Conservation (phyloP, 2,329 filamentous ascomycete species). For the Spiromastix sp. region DNA sequence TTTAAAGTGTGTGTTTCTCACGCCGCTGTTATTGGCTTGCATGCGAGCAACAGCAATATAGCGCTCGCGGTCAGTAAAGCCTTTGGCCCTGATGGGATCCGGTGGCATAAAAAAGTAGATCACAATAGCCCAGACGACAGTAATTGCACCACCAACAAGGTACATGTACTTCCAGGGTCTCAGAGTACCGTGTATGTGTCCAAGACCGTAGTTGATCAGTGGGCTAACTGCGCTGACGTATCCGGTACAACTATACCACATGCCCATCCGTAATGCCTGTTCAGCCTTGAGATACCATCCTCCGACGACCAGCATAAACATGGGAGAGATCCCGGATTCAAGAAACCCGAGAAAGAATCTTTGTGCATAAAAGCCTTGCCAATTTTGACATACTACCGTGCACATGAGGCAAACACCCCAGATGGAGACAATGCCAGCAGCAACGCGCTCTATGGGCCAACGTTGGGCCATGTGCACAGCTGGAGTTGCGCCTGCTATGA, state of each 20-base stretch:
- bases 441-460: constrained; percentile 38
- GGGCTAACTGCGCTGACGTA: constrained; percentile 55
- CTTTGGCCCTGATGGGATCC: constrained; percentile 32
- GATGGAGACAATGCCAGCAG: constrained; percentile 19
- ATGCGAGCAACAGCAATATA: constrained; percentile 19
- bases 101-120: constrained; percentile 32
- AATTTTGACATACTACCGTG: constrained; percentile 15
- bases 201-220: constrained; percentile 57
- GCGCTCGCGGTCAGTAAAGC: constrained; percentile 26
- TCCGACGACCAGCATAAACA: constrained; percentile 54
- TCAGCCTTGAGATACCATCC: constrained; percentile 40
- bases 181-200: constrained; percentile 46
- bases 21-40: constrained; percentile 18
- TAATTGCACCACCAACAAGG: constrained; percentile 52
- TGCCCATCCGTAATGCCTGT: constrained; percentile 54
- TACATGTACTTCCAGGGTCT: constrained; percentile 63
- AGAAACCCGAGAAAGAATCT: constrained; percentile 54
- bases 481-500: constrained; percentile 39
- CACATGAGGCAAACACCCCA: constrained; percentile 4
- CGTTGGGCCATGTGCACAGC: constrained; percentile 34
- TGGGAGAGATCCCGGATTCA: constrained; percentile 55
- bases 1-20: constrained; percentile 36
- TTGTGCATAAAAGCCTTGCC: constrained; percentile 55
- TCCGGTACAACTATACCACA: constrained; percentile 53
- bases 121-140: constrained; percentile 38